Base-by-base conservation (phyloP, 1,284 basidiomycete genomes). In the Xanthoconium separans region DNA sequence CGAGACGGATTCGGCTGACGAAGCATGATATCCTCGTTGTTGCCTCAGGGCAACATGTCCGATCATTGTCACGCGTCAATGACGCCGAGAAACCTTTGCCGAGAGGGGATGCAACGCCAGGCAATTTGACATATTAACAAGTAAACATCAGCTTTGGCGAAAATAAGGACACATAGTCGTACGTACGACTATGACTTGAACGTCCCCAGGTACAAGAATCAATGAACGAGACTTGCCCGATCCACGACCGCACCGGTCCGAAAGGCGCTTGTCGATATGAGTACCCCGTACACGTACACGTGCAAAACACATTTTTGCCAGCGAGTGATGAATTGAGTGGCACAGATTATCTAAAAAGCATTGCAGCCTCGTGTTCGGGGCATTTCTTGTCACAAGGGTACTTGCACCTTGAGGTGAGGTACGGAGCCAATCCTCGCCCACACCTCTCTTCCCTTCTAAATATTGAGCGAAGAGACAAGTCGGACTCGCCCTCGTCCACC, bases 271-370 rank as follows among this genome's bases (percentile, higher is more conserved):
- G 10, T 18, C 24, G 29, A 36, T 46, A 40, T 40, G 9, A 39
- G 44, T 53, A 45, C 36, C 52, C 50, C 44, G 42, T 50, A 18
- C 53, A 33, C 39, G 13, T 43, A 59, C 65, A 64, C 63, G 65
- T 68, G 63, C 34, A 59, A 52, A 60, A 55, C 47, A 51, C 63
- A 55, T 64, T 64, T 61, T 61, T 33, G 42, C 61, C 54, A 24
- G 45, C 53, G 43, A 55, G 39, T 31, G 58, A 68, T 56, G 39
- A 47, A 53, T 44, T 39, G 44, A 33, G 58, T 49, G 59, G 42
- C 58, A 59, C 37, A 37, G 51, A 54, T 64, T 64, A 54, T 64
- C 63, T 65, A 67, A 64, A 63, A 46, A 1, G 47, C 50, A 45
- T 64, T 3, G 50, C 49, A 45, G 53, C 65, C 63, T 65, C 65